Base-by-base conservation (phyloP, 2,329 filamentous ascomycete genomes). In the Alternaria gansuensis region DNA sequence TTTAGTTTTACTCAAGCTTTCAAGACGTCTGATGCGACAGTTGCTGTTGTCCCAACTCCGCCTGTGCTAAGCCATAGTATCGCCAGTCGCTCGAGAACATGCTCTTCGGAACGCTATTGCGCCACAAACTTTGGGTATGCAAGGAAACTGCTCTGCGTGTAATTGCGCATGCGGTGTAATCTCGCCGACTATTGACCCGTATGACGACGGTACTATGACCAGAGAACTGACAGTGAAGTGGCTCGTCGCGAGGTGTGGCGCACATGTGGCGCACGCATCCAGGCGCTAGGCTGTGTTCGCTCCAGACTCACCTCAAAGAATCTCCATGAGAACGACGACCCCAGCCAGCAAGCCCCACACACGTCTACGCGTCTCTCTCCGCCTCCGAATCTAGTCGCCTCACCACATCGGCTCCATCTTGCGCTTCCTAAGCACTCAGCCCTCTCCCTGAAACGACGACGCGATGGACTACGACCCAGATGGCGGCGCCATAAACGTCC, bases 401-500 rank as follows among this genome's bases (percentile, higher is more conserved):
- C 33, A 26, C 51, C 31, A 59, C 53, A 60, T 57, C 56, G 54
- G 55, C 61, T 63, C 51, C 51, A 50, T 48, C 59, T 40, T 52
- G 46, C 33, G 33, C 34, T 31, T 34, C 34, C 39, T 45, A 55
- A 23, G 36, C 51, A 46, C 58, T 58, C 54, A 66, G 58, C 65
- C 59, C 46, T 52, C 55, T 51, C 55, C 34, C 54, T 39, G 48
- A 51, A 34, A 48, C 46, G 55, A 40, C 45, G 55, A 64, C 69
- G 77, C 64, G 62, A 84, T 84, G 82, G 82, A 83, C 58, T 83
- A 82, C 75, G 81, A 83, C 69, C 79, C 80, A 65, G 79, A 81
- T 67, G 70, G 75, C 63, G 82, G 81, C 63, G 67, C 66, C 56
- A 75, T 76, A 62, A 74, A 76, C 63, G 74, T 76, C 69, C 74